A percentile compares a stretch with the other conserved stretches of the same genome.
phyloP scores from a whole-genome alignment of 306 rosid species.

The Corylus avellana region DNA sequence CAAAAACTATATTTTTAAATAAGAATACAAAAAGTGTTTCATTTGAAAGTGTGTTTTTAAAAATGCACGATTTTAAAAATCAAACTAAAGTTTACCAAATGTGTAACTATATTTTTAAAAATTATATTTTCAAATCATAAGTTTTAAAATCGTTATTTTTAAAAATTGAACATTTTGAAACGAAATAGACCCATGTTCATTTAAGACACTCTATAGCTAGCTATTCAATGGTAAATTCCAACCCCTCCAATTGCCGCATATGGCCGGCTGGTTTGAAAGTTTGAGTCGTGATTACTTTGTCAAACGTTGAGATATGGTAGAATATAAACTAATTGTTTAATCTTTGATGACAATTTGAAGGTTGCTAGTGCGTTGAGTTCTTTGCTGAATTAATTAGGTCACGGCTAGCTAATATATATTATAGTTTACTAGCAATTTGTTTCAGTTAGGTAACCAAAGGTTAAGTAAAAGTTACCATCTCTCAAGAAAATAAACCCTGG shows the following conservation, averaged over 20 bases:
- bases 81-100: no score
- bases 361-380: background rate
- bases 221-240: background rate
- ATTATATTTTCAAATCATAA: no score
- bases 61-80: no score
- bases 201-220: no score
- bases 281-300: background rate
- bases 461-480: background rate
- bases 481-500: constrained; percentile 8
- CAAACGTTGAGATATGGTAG: background rate
- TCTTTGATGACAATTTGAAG: background rate
- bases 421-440: background rate
- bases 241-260: constrained; percentile 14
- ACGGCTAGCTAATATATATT: background rate
- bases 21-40: no score
- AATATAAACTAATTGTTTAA: background rate
- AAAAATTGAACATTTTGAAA: no score
- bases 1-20: no score
- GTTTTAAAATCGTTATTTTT: no score
- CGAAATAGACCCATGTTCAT: no score
- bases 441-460: constrained; percentile 20
- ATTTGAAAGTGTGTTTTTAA: no score
- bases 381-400: background rate
- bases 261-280: background rate
- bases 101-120: no score